Percentiles rank a stretch among this genome's conserved stretches.
Evolutionary conservation across 2,329 filamentous ascomycete genomes (phyloP).

Genomic region (Cladosporium oxysporum): DNA sequence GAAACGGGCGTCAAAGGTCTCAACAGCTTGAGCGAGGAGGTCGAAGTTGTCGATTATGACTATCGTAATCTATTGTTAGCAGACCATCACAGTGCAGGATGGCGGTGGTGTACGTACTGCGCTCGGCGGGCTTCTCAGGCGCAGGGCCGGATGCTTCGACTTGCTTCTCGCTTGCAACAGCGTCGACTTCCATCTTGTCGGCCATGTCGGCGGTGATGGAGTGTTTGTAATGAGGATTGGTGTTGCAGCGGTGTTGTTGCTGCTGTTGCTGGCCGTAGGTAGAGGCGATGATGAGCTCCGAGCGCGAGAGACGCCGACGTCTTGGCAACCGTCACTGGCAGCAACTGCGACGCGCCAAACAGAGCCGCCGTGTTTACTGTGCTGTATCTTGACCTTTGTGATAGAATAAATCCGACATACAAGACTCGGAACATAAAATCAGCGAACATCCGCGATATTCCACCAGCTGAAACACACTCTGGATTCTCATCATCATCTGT

Average conservation of each 20-base stretch:
- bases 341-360: constrained; percentile 2
- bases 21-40: constrained; percentile 86
- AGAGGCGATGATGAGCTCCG: constrained; percentile 9
- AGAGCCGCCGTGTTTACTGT: not conserved
- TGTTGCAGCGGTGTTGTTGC: constrained; percentile 22
- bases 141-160: constrained; percentile 43
- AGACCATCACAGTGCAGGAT: not conserved
- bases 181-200: constrained; percentile 51
- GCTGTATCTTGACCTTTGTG: not conserved
- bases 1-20: constrained; percentile 92
- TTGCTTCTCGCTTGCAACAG: constrained; percentile 43
- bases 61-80: constrained; percentile 42
- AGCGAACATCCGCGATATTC: not conserved
- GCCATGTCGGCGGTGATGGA: constrained; percentile 41
- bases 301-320: not conserved
- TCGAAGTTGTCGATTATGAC: constrained; percentile 95
- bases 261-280: not conserved
- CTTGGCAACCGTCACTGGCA: constrained; percentile 8
- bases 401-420: not conserved
- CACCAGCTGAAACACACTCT: not conserved
- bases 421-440: not conserved
- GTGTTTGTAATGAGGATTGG: constrained; percentile 21
- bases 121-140: constrained; percentile 34
- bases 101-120: constrained; percentile 31
- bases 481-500: not conserved